These are phyloP conservation scores for Colletotrichum plurivorum DNA, from an alignment of 2,329 filamentous ascomycete genomes.

Conservation along the genomic window DNA sequence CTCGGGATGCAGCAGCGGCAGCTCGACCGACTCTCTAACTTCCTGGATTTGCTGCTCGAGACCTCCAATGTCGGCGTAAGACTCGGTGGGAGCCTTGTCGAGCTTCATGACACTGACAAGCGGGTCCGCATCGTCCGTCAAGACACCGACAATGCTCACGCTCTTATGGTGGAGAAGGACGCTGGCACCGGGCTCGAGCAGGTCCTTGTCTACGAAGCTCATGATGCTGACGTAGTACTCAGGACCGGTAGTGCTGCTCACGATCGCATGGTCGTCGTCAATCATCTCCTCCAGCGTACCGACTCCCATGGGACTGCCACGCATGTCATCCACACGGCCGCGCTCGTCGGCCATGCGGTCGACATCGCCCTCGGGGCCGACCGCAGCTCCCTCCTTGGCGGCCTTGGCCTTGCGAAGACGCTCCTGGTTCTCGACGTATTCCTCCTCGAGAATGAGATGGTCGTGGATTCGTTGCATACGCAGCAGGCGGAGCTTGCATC, in stretches of 20 bases:
- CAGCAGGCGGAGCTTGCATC: constrained; percentile 96
- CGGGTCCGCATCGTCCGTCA: constrained; percentile 96
- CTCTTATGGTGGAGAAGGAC: constrained; percentile 98
- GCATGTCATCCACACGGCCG: constrained; percentile 96
- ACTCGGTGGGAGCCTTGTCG: constrained; percentile 98
- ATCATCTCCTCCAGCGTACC: constrained; percentile 99
- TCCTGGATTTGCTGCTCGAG: constrained; percentile 97
- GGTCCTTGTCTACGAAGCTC: constrained; percentile 99
- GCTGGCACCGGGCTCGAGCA: constrained; percentile 95
- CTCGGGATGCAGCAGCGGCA: constrained; percentile 95
- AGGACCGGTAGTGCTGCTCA: constrained; percentile 95
- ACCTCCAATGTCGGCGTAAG: constrained; percentile 98
- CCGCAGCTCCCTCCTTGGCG: constrained; percentile 77
- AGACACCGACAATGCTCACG: constrained; percentile 95
- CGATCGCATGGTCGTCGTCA: constrained; percentile 98
- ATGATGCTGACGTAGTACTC: constrained; percentile 99
- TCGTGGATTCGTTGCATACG: constrained; percentile 99
- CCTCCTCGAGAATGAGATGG: constrained; percentile 95
- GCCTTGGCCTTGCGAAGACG: constrained; percentile 92
- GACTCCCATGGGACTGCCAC: constrained; percentile 98
- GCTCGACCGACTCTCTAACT: constrained; percentile 95
- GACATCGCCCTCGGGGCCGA: constrained; percentile 78
- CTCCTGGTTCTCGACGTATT: constrained; percentile 99
- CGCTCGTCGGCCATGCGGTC: constrained; percentile 96
- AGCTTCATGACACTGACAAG: constrained; percentile 99